Conservation (phyloP, 192 early-diverging fungal species). For the Bifiguratus adelaidae region DNA sequence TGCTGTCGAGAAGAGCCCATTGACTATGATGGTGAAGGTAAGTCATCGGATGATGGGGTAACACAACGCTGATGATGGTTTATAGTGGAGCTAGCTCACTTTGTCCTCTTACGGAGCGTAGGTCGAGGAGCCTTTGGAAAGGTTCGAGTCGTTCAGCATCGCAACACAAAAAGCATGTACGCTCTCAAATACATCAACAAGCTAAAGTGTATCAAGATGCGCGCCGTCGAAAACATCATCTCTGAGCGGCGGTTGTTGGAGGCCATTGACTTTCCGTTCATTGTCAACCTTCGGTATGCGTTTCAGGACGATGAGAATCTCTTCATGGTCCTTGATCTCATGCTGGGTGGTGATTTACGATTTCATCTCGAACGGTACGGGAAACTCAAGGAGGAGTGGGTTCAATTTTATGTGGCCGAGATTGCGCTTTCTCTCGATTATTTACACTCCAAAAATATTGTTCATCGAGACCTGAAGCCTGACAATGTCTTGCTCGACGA, state of each 20-base stretch:
- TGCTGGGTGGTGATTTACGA: conserved; percentile 90
- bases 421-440: conserved; percentile 51
- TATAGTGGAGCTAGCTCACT: conserved; percentile 75
- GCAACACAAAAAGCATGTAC: conserved; percentile 60
- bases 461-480: conserved; percentile 80
- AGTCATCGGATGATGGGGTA: background rate
- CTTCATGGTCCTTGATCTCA: conserved; percentile 91
- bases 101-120: conserved; percentile 79
- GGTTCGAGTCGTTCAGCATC: conserved; percentile 90
- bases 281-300: conserved; percentile 88
- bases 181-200: conserved; percentile 99
- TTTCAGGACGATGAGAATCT: conserved; percentile 93
- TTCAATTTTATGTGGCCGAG: conserved; percentile 68
- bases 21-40: conserved; percentile 63
- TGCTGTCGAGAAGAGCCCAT: conserved; percentile 50
- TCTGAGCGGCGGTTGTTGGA: conserved; percentile 84
- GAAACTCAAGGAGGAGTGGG: conserved; percentile 49
- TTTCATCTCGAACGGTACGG: conserved; percentile 72
- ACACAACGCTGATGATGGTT: background rate
- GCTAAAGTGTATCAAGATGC: conserved; percentile 78
- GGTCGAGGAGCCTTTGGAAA: conserved; percentile 96
- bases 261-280: conserved; percentile 71
- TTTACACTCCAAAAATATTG: conserved; percentile 57
- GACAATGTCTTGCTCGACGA: conserved; percentile 76
- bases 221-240: conserved; percentile 82